Conservation (phyloP, 371 early-diverging fungal genomes). For the Syncephalastrum racemosum region DNA sequence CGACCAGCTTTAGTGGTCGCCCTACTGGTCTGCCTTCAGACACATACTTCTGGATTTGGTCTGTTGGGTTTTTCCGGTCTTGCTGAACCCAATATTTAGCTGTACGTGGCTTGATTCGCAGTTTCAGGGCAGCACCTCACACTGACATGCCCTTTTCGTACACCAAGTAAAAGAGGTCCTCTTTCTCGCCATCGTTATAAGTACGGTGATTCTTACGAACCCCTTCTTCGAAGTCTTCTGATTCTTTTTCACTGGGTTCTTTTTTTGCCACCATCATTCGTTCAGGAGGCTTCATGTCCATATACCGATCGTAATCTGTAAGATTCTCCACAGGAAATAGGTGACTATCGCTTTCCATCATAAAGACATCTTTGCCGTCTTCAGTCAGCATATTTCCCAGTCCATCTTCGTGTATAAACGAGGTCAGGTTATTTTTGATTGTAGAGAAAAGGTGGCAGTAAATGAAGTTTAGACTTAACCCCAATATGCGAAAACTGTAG, state of each 20-base stretch:
- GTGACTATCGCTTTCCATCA: constrained; percentile 7
- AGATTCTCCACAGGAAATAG: constrained; percentile 7
- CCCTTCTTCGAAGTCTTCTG: constrained; percentile 4
- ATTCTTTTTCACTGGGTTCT: constrained; percentile 4
- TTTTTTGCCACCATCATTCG: too few species aligned
- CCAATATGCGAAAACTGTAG: too few species aligned
- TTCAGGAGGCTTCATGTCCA: constrained; percentile 10
- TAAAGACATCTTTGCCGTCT: constrained; percentile 9
- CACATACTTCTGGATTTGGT: constrained; percentile 17
- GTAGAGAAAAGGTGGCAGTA: too few species aligned
- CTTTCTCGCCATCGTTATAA: constrained; percentile 10
- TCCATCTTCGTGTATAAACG: constrained; percentile 12
- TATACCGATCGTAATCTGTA: constrained; percentile 15
- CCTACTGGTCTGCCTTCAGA: constrained; percentile 16
- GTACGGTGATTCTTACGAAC: too few species aligned
- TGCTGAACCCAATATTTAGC: constrained; percentile 10
- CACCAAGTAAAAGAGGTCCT: constrained; percentile 12
- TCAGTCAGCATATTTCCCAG: constrained; percentile 8
- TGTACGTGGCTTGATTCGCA: constrained; percentile 11
- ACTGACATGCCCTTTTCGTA: constrained; percentile 10
- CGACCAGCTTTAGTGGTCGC: constrained; percentile 15
- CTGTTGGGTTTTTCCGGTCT: constrained; percentile 20
- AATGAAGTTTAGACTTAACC: too few species aligned
- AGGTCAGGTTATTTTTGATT: too few species aligned
- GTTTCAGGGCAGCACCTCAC: constrained; percentile 9